phyloP scores from a whole-genome alignment of 805 yeast species.

The Cyberlindnera saturnus region DNA sequence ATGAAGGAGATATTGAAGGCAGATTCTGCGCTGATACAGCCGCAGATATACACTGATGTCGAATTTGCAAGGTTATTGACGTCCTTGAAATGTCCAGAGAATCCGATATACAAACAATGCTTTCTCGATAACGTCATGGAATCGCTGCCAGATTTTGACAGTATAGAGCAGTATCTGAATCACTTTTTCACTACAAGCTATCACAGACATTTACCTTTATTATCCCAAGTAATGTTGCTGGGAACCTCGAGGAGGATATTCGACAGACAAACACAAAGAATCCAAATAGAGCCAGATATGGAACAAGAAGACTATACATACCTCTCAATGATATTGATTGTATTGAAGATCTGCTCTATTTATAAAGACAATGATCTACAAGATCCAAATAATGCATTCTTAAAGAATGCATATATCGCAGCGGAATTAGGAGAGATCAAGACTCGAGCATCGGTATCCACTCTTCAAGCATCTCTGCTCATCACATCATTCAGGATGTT shows the following conservation, averaged over 20 bases:
- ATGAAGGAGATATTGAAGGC: slow-evolving; percentile 6
- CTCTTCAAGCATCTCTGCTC: slow-evolving; percentile 14
- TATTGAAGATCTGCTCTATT: slow-evolving; percentile 14
- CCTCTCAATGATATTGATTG: slow-evolving; percentile 10
- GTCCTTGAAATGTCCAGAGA: slow-evolving; percentile 7
- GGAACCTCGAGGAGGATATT: slow-evolving; percentile 10
- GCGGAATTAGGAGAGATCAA: slow-evolving; percentile 16
- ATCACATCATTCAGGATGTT: slow-evolving; percentile 15
- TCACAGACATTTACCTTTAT: slow-evolving; percentile 12
- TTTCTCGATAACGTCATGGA: slow-evolving; percentile 6
- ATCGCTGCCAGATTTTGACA: slow-evolving; percentile 7
- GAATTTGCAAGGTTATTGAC: slow-evolving; percentile 8
- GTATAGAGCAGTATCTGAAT: slow-evolving; percentile 9
- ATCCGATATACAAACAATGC: slow-evolving; percentile 6
- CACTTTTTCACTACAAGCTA: slow-evolving; percentile 13
- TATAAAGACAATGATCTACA: slow-evolving; percentile 8
- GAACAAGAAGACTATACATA: slow-evolving; percentile 14
- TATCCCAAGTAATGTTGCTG: slow-evolving; percentile 3
- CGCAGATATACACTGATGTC: slow-evolving; percentile 8
- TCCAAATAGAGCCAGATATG: slow-evolving; percentile 7
- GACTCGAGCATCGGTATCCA: slow-evolving; percentile 13
- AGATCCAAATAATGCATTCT: slow-evolving; percentile 7
- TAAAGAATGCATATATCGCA: slow-evolving; percentile 13
- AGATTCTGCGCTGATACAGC: slow-evolving; percentile 2
- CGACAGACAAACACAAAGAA: slow-evolving; percentile 1